Conservation (phyloP, 129 eudicot genomes). For the Mikania micrantha region DNA sequence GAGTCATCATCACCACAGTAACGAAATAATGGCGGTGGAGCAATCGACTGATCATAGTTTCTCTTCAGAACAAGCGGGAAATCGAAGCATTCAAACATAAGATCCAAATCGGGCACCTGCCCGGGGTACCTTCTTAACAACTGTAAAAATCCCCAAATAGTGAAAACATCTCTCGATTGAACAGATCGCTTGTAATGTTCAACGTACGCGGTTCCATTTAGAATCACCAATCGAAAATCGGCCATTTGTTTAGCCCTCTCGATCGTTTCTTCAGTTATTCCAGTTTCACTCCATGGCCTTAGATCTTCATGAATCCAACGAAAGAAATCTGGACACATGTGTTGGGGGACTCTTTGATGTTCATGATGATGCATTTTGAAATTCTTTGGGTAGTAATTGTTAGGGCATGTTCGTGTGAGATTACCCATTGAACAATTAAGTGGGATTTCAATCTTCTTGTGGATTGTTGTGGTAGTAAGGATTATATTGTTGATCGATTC, state of each 20-base stretch:
- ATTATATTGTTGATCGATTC: too few relatives aligned
- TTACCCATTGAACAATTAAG: constrained; percentile 40
- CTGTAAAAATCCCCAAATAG: constrained; percentile 83
- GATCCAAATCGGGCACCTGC: constrained; percentile 65
- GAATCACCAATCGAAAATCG: constrained; percentile 58
- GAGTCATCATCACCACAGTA: constrained; percentile 62
- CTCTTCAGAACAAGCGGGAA: constrained; percentile 51
- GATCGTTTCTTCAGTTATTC: constrained; percentile 66
- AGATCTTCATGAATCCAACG: constrained; percentile 81
- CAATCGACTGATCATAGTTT: constrained; percentile 18
- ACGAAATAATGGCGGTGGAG: constrained; percentile 75
- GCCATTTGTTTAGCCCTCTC: constrained; percentile 50
- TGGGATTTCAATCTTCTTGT: constrained; percentile 29
- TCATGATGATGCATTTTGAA: constrained; percentile 14
- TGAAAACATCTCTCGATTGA: constrained; percentile 71
- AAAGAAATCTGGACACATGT: constrained; percentile 68
- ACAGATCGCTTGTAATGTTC: constrained; percentile 38
- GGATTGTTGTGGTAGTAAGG: background rate
- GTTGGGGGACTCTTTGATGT: constrained; percentile 20
- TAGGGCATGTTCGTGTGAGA: constrained; percentile 47
- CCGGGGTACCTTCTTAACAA: constrained; percentile 86
- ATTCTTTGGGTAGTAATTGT: constrained; percentile 44
- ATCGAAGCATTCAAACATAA: constrained; percentile 83
- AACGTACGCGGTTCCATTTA: constrained; percentile 64
- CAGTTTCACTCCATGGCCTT: constrained; percentile 72